Base-by-base conservation (phyloP, 148 eudicot genomes). In the Rhododendron ovatum region DNA sequence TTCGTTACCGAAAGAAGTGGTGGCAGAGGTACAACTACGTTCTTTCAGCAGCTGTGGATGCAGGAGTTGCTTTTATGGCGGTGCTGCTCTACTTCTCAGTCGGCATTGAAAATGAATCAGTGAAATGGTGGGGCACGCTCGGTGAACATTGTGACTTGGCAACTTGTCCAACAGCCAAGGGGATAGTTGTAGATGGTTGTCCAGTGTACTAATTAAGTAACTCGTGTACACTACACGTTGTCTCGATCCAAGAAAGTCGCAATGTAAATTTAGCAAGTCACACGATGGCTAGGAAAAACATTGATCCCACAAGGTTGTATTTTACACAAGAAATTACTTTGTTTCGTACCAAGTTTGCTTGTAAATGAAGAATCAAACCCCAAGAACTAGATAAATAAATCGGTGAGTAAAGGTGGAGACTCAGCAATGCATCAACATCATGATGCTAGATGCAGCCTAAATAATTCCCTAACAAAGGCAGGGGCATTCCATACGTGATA, bases 41-140 rank as follows among this genome's bases (percentile, higher is more conserved):
- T 85, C 94, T 96, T 61, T 96, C 99, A 67, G 99, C 97, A 18
- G 99, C 98, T 63, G 90, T 96, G 82, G 99, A 96, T 87, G 99
- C 96, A 61, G 99, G 99, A 89, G 98, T 97, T 80, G 98, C 99
- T 79, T 95, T 97, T 90, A 97, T 97, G 99, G 99, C 92, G 24
- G 98, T 97, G 87, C 65, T 90, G 55, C 87, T 97, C 88, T 97
- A 94, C 89, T 95, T 95, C 82, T 82, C 94, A 26, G 80, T 96
- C 73, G 92, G 98, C 33, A 83, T 96, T 83, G 96, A 94, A 93
- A 85, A 93, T n/a, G 88, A 69, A 87, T 90, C 57, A 57, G 26
- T 97, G 86, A 83, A 47, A 37, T 97, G 99, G 99, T 97, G 99
- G 99, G 99, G 99, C 35, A 95, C 98, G 61, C 55, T 88, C 41